phyloP scores from a whole-genome alignment of 1,139 yeast species.

The Lodderomyces theae region DNA sequence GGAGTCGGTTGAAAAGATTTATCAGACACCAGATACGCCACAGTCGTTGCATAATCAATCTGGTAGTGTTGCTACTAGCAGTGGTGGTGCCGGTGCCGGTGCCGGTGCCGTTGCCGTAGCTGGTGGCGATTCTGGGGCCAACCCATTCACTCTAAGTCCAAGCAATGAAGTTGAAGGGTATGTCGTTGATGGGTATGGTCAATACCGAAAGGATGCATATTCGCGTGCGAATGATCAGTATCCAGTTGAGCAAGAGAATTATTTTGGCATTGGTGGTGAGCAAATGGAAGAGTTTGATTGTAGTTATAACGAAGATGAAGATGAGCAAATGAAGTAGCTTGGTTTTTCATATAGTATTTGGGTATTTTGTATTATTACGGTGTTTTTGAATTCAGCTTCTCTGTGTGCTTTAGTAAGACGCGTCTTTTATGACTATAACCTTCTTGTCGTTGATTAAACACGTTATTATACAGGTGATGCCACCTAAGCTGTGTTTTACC shows the following conservation, averaged over 20 bases:
- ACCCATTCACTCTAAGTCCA: slow-evolving; percentile 28
- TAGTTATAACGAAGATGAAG: slow-evolving; percentile 9
- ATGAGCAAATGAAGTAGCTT: slow-evolving; percentile 11
- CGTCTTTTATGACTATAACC: too few relatives aligned
- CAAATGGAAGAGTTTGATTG: slow-evolving; percentile 16
- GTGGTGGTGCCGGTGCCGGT: background rate
- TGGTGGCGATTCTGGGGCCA: background rate
- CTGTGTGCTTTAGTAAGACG: too few relatives aligned
- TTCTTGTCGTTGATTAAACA: too few relatives aligned
- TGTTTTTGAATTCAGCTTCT: too few relatives aligned
- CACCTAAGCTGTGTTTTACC: too few relatives aligned
- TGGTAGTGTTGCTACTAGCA: background rate
- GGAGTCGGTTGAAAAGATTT: slow-evolving; percentile 16
- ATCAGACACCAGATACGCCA: slow-evolving; percentile 26
- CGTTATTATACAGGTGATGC: too few relatives aligned
- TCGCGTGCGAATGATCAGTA: slow-evolving; percentile 17
- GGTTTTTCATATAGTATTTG: too few relatives aligned
- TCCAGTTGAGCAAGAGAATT: slow-evolving; percentile 39
- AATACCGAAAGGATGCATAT: slow-evolving; percentile 1
- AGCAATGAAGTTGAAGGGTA: slow-evolving; percentile 41
- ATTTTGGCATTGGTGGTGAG: slow-evolving; percentile 26
- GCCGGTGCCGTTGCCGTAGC: background rate
- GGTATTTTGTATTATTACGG: too few relatives aligned
- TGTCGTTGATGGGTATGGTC: slow-evolving; percentile 37
- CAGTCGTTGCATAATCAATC: slow-evolving; percentile 25